A percentile compares a stretch with the other conserved stretches of the same genome.
Conservation (phyloP, 257 asterid species). For the Gentiana straminea region DNA sequence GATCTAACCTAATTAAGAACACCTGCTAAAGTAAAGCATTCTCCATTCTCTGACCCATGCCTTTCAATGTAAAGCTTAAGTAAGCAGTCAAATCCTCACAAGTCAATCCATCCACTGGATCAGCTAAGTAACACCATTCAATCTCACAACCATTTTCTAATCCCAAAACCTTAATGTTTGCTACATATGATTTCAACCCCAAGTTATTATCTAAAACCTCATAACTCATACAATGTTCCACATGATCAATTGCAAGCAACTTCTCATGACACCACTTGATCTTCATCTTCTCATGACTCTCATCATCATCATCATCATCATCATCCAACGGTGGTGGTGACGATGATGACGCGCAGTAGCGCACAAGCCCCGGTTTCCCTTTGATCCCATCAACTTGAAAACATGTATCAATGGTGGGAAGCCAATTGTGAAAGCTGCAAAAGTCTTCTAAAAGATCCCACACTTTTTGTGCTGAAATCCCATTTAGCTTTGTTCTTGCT, state of each 20-base stretch:
- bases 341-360: conserved; percentile 39
- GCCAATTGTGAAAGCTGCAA: conserved; percentile 45
- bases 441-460: conserved; percentile 66
- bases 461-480: conserved; percentile 27
- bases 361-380: conserved; percentile 31
- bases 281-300: conserved; percentile 4
- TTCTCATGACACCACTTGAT: conserved; percentile 55
- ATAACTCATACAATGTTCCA: conserved; percentile 27
- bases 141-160: conserved; percentile 31
- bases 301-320: background rate
- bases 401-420: conserved; percentile 52
- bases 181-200: conserved; percentile 34
- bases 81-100: conserved; percentile 24
- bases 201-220: conserved; percentile 45
- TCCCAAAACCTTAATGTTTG: conserved; percentile 31
- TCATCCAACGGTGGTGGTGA: no score
- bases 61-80: conserved; percentile 32
- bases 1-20: no score
- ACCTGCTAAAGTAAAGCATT: conserved; percentile 16
- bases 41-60: conserved; percentile 42
- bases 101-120: conserved; percentile 49
- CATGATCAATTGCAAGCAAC: conserved; percentile 30
- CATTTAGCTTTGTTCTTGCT: conserved; percentile 25
- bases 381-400: conserved; percentile 25
- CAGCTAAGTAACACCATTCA: conserved; percentile 60